phyloP scores from a whole-genome alignment of 257 asterid genomes.

The Fraxinus pennsylvanica region DNA sequence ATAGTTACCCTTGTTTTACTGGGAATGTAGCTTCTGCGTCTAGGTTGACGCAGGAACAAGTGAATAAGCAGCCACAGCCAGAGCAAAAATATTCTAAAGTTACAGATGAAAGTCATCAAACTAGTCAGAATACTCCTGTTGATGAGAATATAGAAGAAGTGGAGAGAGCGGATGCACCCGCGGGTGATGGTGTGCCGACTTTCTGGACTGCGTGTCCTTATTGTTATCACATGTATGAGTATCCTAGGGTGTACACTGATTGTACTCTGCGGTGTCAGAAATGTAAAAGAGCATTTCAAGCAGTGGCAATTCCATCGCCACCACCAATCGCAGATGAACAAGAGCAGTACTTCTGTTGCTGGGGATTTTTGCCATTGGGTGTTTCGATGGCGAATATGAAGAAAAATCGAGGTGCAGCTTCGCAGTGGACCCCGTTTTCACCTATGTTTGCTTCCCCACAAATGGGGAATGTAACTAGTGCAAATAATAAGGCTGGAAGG shows the following conservation, averaged over 20 bases:
- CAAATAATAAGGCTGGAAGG: constrained; percentile 29
- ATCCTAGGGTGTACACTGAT: constrained; percentile 59
- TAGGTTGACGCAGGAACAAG: constrained; percentile 28
- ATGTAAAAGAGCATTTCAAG: constrained; percentile 86
- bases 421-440: constrained; percentile 81
- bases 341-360: constrained; percentile 74
- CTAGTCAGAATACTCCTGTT: constrained; percentile 25
- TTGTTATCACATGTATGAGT: constrained; percentile 85
- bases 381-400: constrained; percentile 53
- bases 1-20: constrained; percentile 30
- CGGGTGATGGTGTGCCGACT: constrained; percentile 29
- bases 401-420: constrained; percentile 46
- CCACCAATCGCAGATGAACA: constrained; percentile 72
- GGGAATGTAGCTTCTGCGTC: constrained; percentile 34
- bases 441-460: constrained; percentile 67
- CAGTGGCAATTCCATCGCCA: constrained; percentile 63
- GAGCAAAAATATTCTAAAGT: constrained; percentile 27
- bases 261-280: constrained; percentile 73
- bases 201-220: constrained; percentile 94
- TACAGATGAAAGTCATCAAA: constrained; percentile 18
- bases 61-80: constrained; percentile 14
- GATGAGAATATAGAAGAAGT: constrained; percentile 36
- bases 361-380: constrained; percentile 87
- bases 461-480: constrained; percentile 18
- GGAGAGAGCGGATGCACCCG: constrained; percentile 35